Percentiles rank a stretch among this genome's conserved stretches.
These are phyloP conservation scores for Aspergillus conjunctus DNA, from an alignment of 495 filamentous ascomycete genomes.

Conservation along the genomic window DNA sequence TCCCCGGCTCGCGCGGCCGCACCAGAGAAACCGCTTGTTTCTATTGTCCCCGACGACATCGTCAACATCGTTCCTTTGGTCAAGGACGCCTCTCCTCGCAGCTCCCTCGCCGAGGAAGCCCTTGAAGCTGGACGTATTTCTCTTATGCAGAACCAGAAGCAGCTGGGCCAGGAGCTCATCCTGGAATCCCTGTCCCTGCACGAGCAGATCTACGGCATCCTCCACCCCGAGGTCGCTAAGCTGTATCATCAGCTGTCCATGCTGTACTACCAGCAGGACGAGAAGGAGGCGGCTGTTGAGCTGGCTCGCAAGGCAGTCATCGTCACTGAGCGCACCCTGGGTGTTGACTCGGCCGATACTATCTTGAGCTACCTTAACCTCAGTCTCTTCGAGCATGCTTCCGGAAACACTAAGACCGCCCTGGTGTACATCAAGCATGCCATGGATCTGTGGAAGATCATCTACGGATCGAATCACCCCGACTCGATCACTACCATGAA, in stretches of 20 bases:
- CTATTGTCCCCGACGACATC: conserved; percentile 82
- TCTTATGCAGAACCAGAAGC: conserved; percentile 90
- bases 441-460: conserved; percentile 93
- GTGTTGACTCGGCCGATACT: conserved; percentile 91
- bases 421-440: conserved; percentile 88
- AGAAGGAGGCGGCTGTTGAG: conserved; percentile 93
- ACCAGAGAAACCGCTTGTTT: conserved; percentile 44
- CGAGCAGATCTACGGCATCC: conserved; percentile 97
- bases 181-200: conserved; percentile 94
- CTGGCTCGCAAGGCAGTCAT: conserved; percentile 95
- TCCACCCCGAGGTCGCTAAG: conserved; percentile 95
- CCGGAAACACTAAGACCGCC: conserved; percentile 80
- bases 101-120: conserved; percentile 90
- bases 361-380: conserved; percentile 94
- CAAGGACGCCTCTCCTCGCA: conserved; percentile 89
- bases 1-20: conserved; percentile 52
- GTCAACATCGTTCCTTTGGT: conserved; percentile 88
- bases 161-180: conserved; percentile 92
- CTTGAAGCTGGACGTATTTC: conserved; percentile 94
- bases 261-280: conserved; percentile 92
- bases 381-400: conserved; percentile 91
- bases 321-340: conserved; percentile 90
- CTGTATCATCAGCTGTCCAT: conserved; percentile 94
- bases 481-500: conserved; percentile 99
- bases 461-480: conserved; percentile 90